Conservation (phyloP, 1,284 basidiomycete genomes). For the Microbotryum intermedium region DNA sequence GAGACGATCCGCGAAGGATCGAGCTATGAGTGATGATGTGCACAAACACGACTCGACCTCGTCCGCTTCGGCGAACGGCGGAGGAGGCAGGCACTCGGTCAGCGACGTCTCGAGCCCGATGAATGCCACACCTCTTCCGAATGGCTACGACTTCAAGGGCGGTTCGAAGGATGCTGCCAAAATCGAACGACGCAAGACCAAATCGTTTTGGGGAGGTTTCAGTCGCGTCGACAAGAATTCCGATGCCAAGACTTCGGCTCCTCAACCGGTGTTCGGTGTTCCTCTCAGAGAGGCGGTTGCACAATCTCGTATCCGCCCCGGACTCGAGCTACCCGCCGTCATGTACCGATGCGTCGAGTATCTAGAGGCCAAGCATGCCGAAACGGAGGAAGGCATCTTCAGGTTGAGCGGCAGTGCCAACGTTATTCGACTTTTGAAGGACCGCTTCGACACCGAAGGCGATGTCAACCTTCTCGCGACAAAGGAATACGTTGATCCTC, state of each 20-base stretch:
- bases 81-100: slow-evolving; percentile 49
- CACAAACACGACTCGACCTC: slow-evolving; percentile 47
- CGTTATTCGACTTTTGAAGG: slow-evolving; percentile 52
- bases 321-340: slow-evolving; percentile 79
- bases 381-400: slow-evolving; percentile 96
- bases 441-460: slow-evolving; percentile 86
- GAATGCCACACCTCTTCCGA: slow-evolving; percentile 73
- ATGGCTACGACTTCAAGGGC: slow-evolving; percentile 68
- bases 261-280: slow-evolving; percentile 72
- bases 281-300: slow-evolving; percentile 78
- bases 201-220: slow-evolving; percentile 45
- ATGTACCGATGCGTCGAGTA: slow-evolving; percentile 69
- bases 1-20: too few relatives aligned
- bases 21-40: too few relatives aligned
- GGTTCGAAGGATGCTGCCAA: slow-evolving; percentile 14
- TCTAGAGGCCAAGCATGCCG: slow-evolving; percentile 53
- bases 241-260: not conserved
- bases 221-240: slow-evolving; percentile 11
- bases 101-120: slow-evolving; percentile 82
- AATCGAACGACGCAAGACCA: slow-evolving; percentile 52
- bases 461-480: slow-evolving; percentile 76
- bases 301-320: slow-evolving; percentile 61
- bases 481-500: slow-evolving; percentile 88
- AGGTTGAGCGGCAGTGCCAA: slow-evolving; percentile 76
- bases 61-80: slow-evolving; percentile 47